A percentile compares a stretch with the other conserved stretches of the same genome.
phyloP scores from a whole-genome alignment of 106 monocot species.

The Narthecium ossifragum region DNA sequence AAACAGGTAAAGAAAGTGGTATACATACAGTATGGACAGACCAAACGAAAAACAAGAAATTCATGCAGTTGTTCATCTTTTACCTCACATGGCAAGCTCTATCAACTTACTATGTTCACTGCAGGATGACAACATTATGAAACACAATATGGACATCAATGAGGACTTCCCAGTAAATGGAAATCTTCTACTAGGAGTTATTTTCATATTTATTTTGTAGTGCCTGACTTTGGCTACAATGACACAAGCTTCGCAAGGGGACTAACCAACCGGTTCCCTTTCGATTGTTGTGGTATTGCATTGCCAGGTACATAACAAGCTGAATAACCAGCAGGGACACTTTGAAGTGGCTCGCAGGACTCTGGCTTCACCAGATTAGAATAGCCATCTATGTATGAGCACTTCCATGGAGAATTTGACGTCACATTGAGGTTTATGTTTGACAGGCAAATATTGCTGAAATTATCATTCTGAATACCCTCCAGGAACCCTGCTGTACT shows the following conservation, averaged over 20 bases:
- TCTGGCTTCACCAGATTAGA: constrained; percentile 50
- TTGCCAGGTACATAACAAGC: constrained; percentile 29
- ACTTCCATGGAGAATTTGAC: constrained; percentile 47
- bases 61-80: too few species aligned
- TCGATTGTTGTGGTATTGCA: constrained; percentile 9
- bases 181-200: neutral
- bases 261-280: constrained; percentile 10
- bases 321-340: constrained; percentile 16
- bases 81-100: too few species aligned
- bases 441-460: constrained; percentile 53
- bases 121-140: too few species aligned
- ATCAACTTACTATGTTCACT: too few species aligned
- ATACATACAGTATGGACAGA: too few species aligned
- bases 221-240: constrained; percentile 8
- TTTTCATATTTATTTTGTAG: neutral
- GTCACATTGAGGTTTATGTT: constrained; percentile 40
- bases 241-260: constrained; percentile 15
- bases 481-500: constrained; percentile 45
- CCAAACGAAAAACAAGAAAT: too few species aligned
- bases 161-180: constrained; percentile 5
- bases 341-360: constrained; percentile 40
- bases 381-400: constrained; percentile 52
- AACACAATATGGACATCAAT: neutral
- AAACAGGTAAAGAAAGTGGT: too few species aligned
- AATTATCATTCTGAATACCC: constrained; percentile 54